Percentiles rank a stretch among this genome's conserved stretches.
phyloP scores from a whole-genome alignment of 2,329 filamentous ascomycete species.

The Ophiocordyceps camponoti-rufipedis region DNA sequence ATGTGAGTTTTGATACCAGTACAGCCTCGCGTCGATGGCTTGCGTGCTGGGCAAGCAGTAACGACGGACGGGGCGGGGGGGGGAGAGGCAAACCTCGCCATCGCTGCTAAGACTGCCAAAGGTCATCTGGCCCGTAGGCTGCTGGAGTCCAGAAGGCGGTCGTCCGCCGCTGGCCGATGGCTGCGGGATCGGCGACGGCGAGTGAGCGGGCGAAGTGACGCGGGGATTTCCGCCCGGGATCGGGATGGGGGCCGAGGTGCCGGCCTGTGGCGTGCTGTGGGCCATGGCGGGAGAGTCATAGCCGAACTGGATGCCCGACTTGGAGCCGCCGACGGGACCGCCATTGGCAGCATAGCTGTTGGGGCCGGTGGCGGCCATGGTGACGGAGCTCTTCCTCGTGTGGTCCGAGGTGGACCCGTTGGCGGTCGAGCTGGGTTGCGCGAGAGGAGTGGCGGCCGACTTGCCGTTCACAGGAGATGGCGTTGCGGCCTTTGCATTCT shows the following conservation, averaged over 20 bases:
- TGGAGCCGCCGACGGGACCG: conserved; percentile 37
- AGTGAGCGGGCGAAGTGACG: conserved; percentile 68
- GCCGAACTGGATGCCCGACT: conserved; percentile 63
- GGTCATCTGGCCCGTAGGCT: conserved; percentile 47
- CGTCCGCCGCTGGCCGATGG: conserved; percentile 70
- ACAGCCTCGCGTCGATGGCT: too few species aligned
- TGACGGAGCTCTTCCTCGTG: conserved; percentile 73
- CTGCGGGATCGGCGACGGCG: conserved; percentile 85
- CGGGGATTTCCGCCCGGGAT: conserved; percentile 49
- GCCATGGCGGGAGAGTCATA: conserved; percentile 52
- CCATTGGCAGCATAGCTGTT: conserved; percentile 64
- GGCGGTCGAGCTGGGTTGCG: conserved; percentile 40
- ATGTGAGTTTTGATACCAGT: neutral
- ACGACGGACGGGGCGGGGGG: neutral
- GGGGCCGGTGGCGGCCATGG: conserved; percentile 71
- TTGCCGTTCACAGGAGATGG: conserved; percentile 77
- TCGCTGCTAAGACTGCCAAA: conserved; percentile 76
- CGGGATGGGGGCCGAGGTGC: conserved; percentile 36
- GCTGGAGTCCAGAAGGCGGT: conserved; percentile 58
- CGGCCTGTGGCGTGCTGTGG: conserved; percentile 46
- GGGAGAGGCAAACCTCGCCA: conserved; percentile 47
- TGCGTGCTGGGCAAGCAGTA: neutral
- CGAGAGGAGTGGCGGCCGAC: conserved; percentile 49
- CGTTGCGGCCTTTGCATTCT: conserved; percentile 45
- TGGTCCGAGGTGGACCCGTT: conserved; percentile 61